Percentiles rank a stretch among this genome's conserved stretches.
Conservation (phyloP, 2,329 filamentous ascomycete species). For the Exophiala sp. region DNA sequence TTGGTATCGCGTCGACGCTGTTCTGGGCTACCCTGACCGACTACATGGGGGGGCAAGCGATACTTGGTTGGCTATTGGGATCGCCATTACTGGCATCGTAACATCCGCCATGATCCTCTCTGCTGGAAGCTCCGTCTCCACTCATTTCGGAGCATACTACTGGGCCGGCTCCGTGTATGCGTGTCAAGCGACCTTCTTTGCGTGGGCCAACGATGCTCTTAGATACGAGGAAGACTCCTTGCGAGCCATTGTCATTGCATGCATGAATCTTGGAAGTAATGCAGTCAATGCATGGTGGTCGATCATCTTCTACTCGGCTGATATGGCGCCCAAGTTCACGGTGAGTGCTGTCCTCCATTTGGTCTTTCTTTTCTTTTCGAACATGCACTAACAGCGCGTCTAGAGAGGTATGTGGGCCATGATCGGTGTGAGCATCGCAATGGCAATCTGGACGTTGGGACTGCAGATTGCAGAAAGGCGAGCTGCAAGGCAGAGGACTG, state of each 20-base stretch:
- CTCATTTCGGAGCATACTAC: conserved; percentile 36
- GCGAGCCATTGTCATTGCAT: conserved; percentile 19
- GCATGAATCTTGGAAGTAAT: conserved; percentile 24
- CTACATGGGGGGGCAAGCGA: conserved; percentile 32
- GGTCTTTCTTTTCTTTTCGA: not conserved
- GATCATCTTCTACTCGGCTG: conserved; percentile 25
- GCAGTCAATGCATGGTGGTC: conserved; percentile 26
- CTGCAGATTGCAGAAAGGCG: conserved; percentile 11
- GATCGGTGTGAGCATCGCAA: conserved; percentile 57
- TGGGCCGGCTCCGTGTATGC: conserved; percentile 23
- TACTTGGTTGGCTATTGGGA: conserved; percentile 21
- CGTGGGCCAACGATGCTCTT: conserved; percentile 38
- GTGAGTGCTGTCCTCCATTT: conserved; percentile 38
- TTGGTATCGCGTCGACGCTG: conserved; percentile 23
- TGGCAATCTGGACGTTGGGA: conserved; percentile 52
- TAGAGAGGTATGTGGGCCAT: conserved; percentile 67
- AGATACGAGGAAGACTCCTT: conserved; percentile 21
- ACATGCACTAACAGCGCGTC: conserved; percentile 12
- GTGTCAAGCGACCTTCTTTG: conserved; percentile 24
- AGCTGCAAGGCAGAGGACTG: not conserved
- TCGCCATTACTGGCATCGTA: conserved; percentile 22
- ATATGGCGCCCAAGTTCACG: conserved; percentile 51
- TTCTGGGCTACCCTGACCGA: conserved; percentile 21
- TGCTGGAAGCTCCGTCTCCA: conserved; percentile 6
- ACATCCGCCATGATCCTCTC: conserved; percentile 21